Evolutionary conservation across 2,329 filamentous ascomycete species (phyloP), one percentile per base, ranked within the genome.

Genomic region (Fusarium sp.): DNA sequence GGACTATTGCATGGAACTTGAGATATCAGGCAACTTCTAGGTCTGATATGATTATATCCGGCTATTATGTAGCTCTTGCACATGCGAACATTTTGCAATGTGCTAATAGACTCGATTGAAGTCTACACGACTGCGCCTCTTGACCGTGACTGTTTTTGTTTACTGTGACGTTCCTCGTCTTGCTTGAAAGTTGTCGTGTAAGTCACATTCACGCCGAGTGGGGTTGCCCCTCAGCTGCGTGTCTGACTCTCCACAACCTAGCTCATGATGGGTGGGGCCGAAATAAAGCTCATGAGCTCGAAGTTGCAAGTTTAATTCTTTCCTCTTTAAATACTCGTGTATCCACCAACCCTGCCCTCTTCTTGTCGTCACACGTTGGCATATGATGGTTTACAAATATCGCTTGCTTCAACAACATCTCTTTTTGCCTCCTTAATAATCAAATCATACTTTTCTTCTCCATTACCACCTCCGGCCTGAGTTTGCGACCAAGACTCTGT

Each of bases 341-440:
- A 26, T 42, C 60, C 41, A 18, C 38, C 23, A 48, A 26, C 21
- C 52, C 23, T 21, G 33, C 21, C 12, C 43, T 52, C 20, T 41
- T n/a, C 28, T 35, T 35, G 29, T 31, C 26, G 18, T 63, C 28
- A 24, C 41, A 43, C 18, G 16, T 21, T 29, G 57, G 44, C 44
- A 67, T 66, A 74, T 43, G 52, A 73, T 73, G 72, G 60, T 57
- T 43, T 12, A 44, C n/a, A 52, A 63, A 37, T 33, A 39, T 37
- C 24, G 20, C 18, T 24, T 37, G 21, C 26, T 44, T 38, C 49
- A 60, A 46, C 31, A 48, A 35, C 43, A 69, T 43, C 21, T 66
- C 18, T 72, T 71, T 58, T 66, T 73, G 48, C 72, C 72, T 11
- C 72, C 70, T 66, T 74, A 69, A 57, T 65, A 56, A 52, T 43